Conservation (phyloP, 2,329 filamentous ascomycete species). For the Verticillium nubilum region DNA sequence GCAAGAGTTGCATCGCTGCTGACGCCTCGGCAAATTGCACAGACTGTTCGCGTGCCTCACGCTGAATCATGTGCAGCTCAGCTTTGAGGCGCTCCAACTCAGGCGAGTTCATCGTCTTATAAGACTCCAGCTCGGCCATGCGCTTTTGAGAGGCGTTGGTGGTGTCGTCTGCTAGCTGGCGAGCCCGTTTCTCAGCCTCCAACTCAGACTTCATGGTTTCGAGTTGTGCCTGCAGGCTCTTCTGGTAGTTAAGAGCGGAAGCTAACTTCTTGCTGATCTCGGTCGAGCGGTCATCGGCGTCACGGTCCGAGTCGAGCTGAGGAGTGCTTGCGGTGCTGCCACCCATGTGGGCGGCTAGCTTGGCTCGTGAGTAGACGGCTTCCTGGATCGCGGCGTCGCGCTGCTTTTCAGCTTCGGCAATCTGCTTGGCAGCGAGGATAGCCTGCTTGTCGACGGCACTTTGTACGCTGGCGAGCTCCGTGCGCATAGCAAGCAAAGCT, state of each 20-base stretch:
- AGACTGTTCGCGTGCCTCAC: conserved; percentile 73
- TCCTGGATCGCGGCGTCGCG: conserved; percentile 91
- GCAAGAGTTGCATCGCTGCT: conserved; percentile 67
- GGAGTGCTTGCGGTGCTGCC: conserved; percentile 59
- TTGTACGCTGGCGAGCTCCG: conserved; percentile 86
- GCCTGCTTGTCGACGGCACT: conserved; percentile 85
- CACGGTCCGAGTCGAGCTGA: conserved; percentile 54
- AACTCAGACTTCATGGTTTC: conserved; percentile 66
- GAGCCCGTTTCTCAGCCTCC: conserved; percentile 73
- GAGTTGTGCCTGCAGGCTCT: conserved; percentile 72
- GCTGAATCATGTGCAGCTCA: conserved; percentile 76
- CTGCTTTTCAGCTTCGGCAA: conserved; percentile 92
- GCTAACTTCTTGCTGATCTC: conserved; percentile 82
- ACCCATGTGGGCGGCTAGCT: conserved; percentile 70
- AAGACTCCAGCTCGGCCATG: conserved; percentile 76
- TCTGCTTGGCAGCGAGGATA: conserved; percentile 75
- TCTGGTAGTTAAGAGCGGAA: conserved; percentile 70
- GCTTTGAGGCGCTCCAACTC: conserved; percentile 83
- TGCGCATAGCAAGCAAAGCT: conserved; percentile 84
- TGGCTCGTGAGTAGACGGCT: conserved; percentile 91
- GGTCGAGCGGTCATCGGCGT: conserved; percentile 58
- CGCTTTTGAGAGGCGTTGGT: conserved; percentile 76
- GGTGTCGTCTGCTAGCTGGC: conserved; percentile 84
- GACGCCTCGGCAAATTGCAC: conserved; percentile 72
- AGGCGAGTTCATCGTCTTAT: conserved; percentile 74